Percentiles rank a stretch among this genome's conserved stretches.
phyloP scores from a whole-genome alignment of 164 flowering plant genomes.

The Brasenia schreberi region DNA sequence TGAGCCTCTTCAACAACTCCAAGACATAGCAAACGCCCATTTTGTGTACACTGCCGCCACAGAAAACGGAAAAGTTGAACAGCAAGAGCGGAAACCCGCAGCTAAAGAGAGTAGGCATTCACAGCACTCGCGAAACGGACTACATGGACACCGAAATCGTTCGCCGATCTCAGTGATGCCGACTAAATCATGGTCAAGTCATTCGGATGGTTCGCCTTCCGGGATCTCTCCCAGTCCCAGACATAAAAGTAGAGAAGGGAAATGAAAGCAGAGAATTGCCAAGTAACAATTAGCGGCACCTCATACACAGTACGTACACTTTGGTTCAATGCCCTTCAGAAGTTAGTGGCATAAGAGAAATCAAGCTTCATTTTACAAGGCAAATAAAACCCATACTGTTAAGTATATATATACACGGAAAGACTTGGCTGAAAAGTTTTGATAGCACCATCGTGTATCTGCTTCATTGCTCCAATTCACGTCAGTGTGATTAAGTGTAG shows the following conservation, averaged over 20 bases:
- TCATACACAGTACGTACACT: neutral
- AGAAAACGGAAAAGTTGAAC: neutral
- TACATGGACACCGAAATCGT: neutral
- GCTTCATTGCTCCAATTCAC: neutral
- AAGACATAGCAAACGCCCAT: neutral
- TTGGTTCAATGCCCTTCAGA: neutral
- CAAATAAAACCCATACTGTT: neutral
- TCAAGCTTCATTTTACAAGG: neutral
- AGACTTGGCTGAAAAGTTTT: neutral
- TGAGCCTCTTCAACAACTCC: slow-evolving; percentile 3
- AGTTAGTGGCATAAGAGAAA: neutral
- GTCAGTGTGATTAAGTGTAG: neutral
- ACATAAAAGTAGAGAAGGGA: neutral
- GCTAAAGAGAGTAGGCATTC: neutral
- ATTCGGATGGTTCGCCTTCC: neutral
- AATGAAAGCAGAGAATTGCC: no score
- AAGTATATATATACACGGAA: neutral
- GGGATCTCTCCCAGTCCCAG: neutral
- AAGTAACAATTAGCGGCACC: no score
- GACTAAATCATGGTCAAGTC: no score
- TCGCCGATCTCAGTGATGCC: neutral
- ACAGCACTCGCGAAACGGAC: neutral
- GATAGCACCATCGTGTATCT: neutral
- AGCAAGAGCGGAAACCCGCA: neutral
- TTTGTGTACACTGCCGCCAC: slow-evolving; percentile 1